A percentile compares a stretch with the other conserved stretches of the same genome.
phyloP scores from a whole-genome alignment of 306 rosid species.

The Potentilla sterilis region DNA sequence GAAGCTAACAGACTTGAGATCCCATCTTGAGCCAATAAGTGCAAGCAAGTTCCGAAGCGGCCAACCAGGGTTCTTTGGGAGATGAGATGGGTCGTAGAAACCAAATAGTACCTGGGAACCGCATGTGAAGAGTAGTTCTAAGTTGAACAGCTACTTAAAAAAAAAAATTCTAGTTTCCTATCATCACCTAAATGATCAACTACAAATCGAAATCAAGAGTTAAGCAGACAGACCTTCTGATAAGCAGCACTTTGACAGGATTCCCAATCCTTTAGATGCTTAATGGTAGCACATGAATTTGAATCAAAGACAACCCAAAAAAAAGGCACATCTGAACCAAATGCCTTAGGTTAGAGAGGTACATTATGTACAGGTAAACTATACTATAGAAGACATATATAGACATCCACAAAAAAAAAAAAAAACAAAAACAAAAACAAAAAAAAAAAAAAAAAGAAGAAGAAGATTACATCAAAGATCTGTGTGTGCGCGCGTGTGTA shows the following conservation, averaged over 20 bases:
- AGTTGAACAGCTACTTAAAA: conserved; percentile 13
- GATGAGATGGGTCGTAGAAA: conserved; percentile 96
- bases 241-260: conserved; percentile 39
- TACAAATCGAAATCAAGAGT: conserved; percentile 9
- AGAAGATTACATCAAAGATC: no score
- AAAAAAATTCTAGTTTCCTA: conserved; percentile 13
- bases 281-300: conserved; percentile 57
- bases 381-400: not conserved
- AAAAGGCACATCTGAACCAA: conserved; percentile 69
- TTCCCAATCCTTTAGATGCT: conserved; percentile 79
- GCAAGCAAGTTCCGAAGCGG: conserved; percentile 94
- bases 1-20: conserved; percentile 63
- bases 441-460: no score
- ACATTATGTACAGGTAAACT: conserved; percentile 8
- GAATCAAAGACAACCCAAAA: conserved; percentile 62
- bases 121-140: conserved; percentile 29
- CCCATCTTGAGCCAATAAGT: conserved; percentile 70
- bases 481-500: no score
- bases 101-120: conserved; percentile 77
- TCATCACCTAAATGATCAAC: conserved; percentile 14
- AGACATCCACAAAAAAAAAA: not conserved
- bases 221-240: conserved; percentile 58
- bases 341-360: conserved; percentile 26
- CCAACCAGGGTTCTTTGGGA: conserved; percentile 90
- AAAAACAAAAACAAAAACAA: no score